These are phyloP conservation scores for Fragaria iinumae DNA, from an alignment of 306 rosid genomes.

Conservation along the genomic window DNA sequence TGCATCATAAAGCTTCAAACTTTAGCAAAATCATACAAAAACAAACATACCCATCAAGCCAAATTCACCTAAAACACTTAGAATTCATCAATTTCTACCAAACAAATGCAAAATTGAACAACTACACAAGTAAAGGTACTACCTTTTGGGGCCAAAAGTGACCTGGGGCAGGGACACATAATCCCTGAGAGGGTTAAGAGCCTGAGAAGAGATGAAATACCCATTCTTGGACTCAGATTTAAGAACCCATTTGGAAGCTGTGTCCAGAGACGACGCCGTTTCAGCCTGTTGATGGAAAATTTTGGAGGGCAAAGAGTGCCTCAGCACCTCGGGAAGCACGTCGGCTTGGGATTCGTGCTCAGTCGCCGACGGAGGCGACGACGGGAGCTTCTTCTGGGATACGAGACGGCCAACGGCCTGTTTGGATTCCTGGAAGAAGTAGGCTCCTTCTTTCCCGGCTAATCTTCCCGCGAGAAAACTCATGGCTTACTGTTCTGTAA, in stretches of 20 bases:
- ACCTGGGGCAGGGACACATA: slow-evolving; percentile 77
- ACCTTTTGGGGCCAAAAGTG: slow-evolving; percentile 94
- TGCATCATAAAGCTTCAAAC: slow-evolving; percentile 14
- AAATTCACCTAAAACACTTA: neutral
- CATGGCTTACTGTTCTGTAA: slow-evolving; percentile 29
- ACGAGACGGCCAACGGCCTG: slow-evolving; percentile 61
- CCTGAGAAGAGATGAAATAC: slow-evolving; percentile 43
- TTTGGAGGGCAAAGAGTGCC: slow-evolving; percentile 75
- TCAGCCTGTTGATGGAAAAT: slow-evolving; percentile 34
- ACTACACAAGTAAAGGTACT: neutral
- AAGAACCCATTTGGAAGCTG: slow-evolving; percentile 81
- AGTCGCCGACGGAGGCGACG: slow-evolving; percentile 21
- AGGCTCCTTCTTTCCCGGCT: slow-evolving; percentile 89
- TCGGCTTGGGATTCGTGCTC: slow-evolving; percentile 48
- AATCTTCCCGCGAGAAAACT: slow-evolving; percentile 84
- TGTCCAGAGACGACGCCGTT: slow-evolving; percentile 32
- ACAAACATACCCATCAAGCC: neutral
- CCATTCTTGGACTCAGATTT: slow-evolving; percentile 38
- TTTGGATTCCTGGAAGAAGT: slow-evolving; percentile 87
- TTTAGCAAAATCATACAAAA: neutral
- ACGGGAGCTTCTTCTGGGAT: slow-evolving; percentile 31
- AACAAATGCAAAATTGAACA: slow-evolving; percentile 6
- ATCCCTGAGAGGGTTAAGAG: slow-evolving; percentile 72
- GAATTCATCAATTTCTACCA: slow-evolving; percentile 6
- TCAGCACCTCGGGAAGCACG: slow-evolving; percentile 76